phyloP scores from a whole-genome alignment of 805 yeast genomes.

The Suhomyces tanzawaensis region DNA sequence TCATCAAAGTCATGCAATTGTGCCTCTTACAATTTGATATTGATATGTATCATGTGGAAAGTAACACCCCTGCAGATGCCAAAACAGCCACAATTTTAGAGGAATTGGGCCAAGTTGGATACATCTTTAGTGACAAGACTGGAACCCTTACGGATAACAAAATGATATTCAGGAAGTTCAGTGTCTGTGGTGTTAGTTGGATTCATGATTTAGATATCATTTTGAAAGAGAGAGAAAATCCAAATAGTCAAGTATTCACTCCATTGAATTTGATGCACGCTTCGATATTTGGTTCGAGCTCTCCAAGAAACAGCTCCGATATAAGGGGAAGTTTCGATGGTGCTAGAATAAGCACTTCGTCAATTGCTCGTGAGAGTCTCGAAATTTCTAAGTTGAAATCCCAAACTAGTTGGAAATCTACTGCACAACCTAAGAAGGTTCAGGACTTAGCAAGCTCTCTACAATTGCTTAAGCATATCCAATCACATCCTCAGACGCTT shows the following conservation, averaged over 20 bases:
- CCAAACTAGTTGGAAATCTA: conserved; percentile 42
- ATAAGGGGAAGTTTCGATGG: not conserved
- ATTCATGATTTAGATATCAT: conserved; percentile 65
- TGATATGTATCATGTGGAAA: conserved; percentile 85
- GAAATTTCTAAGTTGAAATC: conserved; percentile 25
- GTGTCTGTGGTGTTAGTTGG: conserved; percentile 90
- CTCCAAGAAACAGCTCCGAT: conserved; percentile 8
- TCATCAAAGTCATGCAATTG: conserved; percentile 86
- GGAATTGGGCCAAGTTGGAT: conserved; percentile 95
- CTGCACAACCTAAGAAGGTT: conserved; percentile 45
- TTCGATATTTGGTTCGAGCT: not conserved
- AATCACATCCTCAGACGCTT: conserved; percentile 62
- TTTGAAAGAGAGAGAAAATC: conserved; percentile 20
- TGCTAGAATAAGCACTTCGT: conserved; percentile 28
- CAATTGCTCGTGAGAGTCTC: conserved; percentile 33
- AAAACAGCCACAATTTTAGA: conserved; percentile 94
- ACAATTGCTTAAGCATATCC: conserved; percentile 67
- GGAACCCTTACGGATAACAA: conserved; percentile 95
- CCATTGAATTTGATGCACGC: conserved; percentile 1
- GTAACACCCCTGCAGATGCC: conserved; percentile 91
- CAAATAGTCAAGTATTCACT: conserved; percentile 1
- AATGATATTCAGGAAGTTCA: conserved; percentile 87
- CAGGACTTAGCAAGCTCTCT: conserved; percentile 50
- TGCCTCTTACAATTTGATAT: conserved; percentile 81
- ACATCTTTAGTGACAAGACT: conserved; percentile 92